A percentile compares a stretch with the other conserved stretches of the same genome.
Conservation (phyloP, 768 basidiomycete species). For the Russula lepida region DNA sequence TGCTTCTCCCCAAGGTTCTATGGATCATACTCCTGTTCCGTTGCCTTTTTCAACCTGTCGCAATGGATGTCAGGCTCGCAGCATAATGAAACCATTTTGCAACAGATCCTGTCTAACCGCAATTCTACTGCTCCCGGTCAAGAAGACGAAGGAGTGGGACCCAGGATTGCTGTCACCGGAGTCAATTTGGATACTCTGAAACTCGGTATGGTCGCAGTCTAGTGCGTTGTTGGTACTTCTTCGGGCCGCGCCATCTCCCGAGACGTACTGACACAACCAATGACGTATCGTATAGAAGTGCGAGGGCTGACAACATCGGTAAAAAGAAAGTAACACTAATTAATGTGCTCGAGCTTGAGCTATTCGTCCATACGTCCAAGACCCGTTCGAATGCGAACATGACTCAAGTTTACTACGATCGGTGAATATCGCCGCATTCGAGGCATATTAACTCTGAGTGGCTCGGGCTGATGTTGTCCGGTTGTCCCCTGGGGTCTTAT, state of each 20-base stretch:
- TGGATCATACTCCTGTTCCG: background rate
- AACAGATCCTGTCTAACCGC: background rate
- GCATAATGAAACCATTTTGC: background rate
- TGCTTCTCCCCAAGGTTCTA: background rate
- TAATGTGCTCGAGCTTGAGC: no score
- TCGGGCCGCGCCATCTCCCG: background rate
- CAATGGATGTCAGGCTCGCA: background rate
- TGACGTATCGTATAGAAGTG: background rate
- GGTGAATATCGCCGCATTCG: background rate
- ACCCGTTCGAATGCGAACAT: background rate
- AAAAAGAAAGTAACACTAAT: background rate
- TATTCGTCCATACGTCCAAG: background rate
- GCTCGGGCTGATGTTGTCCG: background rate
- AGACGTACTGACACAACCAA: background rate
- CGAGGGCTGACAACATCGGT: background rate
- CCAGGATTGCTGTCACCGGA: background rate
- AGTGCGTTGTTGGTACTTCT: background rate
- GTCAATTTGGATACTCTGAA: background rate
- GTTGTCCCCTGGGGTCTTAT: background rate
- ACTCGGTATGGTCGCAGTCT: background rate
- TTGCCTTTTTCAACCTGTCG: background rate
- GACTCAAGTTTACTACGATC: background rate
- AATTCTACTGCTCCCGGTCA: background rate
- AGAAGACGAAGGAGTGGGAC: background rate
- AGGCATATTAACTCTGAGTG: background rate